Conservation (phyloP, 2,329 filamentous ascomycete species). For the Neoscytalidium dimidiatum region DNA sequence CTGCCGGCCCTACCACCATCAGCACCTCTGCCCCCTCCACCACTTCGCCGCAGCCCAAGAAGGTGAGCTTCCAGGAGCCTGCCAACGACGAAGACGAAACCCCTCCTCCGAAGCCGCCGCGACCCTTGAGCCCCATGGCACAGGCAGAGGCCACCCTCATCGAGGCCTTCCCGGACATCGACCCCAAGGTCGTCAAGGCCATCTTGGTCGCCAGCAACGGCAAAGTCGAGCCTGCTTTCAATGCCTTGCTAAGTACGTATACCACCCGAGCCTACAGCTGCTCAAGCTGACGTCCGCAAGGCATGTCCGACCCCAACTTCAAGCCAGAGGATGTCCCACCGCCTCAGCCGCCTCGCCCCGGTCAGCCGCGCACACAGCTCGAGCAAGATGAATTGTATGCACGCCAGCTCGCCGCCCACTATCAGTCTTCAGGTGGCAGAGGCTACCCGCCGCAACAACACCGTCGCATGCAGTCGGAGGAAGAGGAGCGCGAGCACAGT, state of each 20-base stretch:
- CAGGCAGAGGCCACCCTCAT: constrained; percentile 86
- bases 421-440: constrained; percentile 51
- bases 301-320: constrained; percentile 58
- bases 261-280: neutral
- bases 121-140: constrained; percentile 77
- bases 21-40: constrained; percentile 30
- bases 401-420: constrained; percentile 89
- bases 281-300: constrained; percentile 29
- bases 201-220: constrained; percentile 84
- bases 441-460: constrained; percentile 28
- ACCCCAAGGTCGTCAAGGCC: constrained; percentile 78
- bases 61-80: constrained; percentile 49
- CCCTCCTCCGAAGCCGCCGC: constrained; percentile 76
- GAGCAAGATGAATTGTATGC: constrained; percentile 91
- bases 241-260: constrained; percentile 77
- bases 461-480: constrained; percentile 50
- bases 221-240: constrained; percentile 90
- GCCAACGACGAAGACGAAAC: constrained; percentile 49
- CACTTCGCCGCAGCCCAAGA: constrained; percentile 42
- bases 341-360: constrained; percentile 77
- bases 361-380: constrained; percentile 71
- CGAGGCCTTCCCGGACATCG: constrained; percentile 89
- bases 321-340: constrained; percentile 60
- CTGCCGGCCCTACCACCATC: constrained; percentile 28
- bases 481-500: constrained; percentile 68